Base-by-base conservation (phyloP, 140 eudicot genomes). In the Anethum foeniculum region DNA sequence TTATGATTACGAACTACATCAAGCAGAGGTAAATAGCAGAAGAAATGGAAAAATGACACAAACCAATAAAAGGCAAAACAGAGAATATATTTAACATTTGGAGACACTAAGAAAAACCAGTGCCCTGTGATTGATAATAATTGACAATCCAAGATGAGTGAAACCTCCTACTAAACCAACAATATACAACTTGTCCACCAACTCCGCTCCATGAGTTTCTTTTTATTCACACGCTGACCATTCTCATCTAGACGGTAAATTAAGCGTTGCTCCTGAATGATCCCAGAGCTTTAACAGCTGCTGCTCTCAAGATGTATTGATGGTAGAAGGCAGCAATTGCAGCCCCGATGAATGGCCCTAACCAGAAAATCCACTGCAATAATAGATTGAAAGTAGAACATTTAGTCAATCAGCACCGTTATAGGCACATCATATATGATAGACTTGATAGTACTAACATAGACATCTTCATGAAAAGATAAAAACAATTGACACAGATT, bases 271-370 rank as follows among this genome's bases (percentile, higher is more conserved):
- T 91, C 82, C 88, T 88, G 84, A 85, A 89, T 46, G 98, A 93
- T 74, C 98, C 98, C 46, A 88, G 82, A 75, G 89, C 93, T 83
- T 91, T 93, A 6, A 80, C 89, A 18, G 96, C 93, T 6, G 86
- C 91, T 10, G 98, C 98, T 73, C 98, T 86, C 73, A 93, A 56
- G 32, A 91, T 82, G 58, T 41, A 89, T 75, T 87, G 89, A 85
- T 90, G 94, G 90, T 93, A 93, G 67, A 93, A 78, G 56, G 96
- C 96, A 15, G 98, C 96, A 23, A 93, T 88, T 18, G 98, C 96
- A 1, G 98, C 98, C 16, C 98, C 94, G 32, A 89, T 85, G 88
- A 93, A 88, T 3, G 98, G 98, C 54, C 98, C 98, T 48, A 89
- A 91, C 98, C 96, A 93, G 86, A 93, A 91, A 11, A 93, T 75